These are phyloP conservation scores for Bruguiera parviflora DNA, from an alignment of 345 rosid species.

Conservation along the genomic window DNA sequence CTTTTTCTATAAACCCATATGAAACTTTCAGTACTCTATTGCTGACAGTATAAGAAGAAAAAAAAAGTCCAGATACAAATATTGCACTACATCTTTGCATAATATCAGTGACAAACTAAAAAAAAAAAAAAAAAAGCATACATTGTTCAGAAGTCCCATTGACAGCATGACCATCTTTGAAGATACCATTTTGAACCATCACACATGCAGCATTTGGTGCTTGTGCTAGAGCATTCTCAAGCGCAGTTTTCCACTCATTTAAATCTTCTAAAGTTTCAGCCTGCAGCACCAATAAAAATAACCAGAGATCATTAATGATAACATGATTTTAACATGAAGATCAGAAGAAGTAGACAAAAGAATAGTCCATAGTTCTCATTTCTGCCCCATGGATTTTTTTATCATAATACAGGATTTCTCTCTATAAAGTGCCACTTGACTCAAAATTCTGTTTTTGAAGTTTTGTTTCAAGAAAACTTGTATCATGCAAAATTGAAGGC, in stretches of 20 bases:
- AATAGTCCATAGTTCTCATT: background rate
- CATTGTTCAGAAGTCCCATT: constrained; percentile 46
- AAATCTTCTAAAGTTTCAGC: constrained; percentile 89
- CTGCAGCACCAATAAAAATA: constrained; percentile 35
- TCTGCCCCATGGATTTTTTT: background rate
- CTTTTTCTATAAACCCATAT: too few species aligned
- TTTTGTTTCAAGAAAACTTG: background rate
- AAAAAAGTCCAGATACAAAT: background rate
- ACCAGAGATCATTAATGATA: background rate
- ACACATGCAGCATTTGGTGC: constrained; percentile 77
- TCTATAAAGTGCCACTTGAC: background rate
- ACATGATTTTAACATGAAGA: background rate
- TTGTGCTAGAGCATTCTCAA: constrained; percentile 83
- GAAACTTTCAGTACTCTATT: background rate
- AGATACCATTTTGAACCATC: constrained; percentile 76
- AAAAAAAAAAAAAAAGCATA: constrained; percentile 16
- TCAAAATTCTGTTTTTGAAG: background rate
- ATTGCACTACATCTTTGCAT: background rate
- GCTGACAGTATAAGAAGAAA: background rate
- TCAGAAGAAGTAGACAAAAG: background rate
- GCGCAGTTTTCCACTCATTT: constrained; percentile 83
- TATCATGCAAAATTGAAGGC: background rate
- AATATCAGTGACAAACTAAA: background rate
- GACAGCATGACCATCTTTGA: constrained; percentile 62
- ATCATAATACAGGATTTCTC: background rate